phyloP scores from a whole-genome alignment of 2,329 filamentous ascomycete genomes.

The Trichoderma cornu-damae region DNA sequence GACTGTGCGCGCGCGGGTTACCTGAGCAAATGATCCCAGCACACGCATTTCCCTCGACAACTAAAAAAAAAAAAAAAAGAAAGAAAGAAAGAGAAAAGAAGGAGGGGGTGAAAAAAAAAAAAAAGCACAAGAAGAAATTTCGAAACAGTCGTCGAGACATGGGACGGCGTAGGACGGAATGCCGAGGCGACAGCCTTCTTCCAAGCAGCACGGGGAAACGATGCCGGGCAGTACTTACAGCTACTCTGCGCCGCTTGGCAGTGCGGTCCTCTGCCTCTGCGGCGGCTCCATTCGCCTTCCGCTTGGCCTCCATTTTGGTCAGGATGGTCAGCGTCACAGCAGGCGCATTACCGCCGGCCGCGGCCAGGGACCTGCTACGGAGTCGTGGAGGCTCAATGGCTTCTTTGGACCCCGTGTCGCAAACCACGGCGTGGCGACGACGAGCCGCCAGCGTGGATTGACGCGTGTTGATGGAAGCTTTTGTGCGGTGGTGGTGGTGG shows the following conservation, averaged over 20 bases:
- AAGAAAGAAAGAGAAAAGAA: too few species aligned
- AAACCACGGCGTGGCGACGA: conserved; percentile 8
- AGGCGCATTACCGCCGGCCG: conserved; percentile 27
- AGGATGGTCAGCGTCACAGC: conserved; percentile 24
- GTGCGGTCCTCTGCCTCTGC: conserved; percentile 49
- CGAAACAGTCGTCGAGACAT: neutral
- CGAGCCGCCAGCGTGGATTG: conserved; percentile 18
- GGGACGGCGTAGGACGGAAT: neutral
- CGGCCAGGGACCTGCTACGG: conserved; percentile 6
- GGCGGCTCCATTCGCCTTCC: conserved; percentile 47
- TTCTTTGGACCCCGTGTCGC: conserved; percentile 16
- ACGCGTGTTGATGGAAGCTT: conserved; percentile 21
- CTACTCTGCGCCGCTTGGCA: conserved; percentile 51
- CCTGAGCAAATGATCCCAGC: neutral
- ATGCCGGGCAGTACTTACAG: conserved; percentile 37
- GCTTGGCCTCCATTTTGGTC: conserved; percentile 51
- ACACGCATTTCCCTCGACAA: neutral
- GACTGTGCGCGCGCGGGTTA: neutral
- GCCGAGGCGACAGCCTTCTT: neutral
- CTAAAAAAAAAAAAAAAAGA: neutral
- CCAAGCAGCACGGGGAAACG: neutral
- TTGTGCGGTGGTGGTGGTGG: neutral
- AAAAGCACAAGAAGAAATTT: too few species aligned
- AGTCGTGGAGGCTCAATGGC: conserved; percentile 28
- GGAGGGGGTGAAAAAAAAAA: too few species aligned